Evolutionary conservation across 495 filamentous ascomycete species (phyloP).

Genomic region (Penicillium coffeae): DNA sequence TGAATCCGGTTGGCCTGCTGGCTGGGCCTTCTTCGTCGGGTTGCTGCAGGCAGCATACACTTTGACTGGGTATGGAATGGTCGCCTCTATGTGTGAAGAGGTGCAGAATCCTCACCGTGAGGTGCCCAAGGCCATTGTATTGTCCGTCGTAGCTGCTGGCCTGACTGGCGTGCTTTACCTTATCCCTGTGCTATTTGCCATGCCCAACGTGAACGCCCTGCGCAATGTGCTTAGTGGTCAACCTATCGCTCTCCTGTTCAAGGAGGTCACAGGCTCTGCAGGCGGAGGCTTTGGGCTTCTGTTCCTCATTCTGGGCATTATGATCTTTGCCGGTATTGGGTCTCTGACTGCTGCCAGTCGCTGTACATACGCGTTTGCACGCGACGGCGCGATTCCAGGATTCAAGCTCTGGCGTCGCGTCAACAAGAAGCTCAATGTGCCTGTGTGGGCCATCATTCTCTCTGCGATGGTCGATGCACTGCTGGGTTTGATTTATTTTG

Average conservation of each 20-base stretch:
- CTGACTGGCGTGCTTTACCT: constrained; percentile 67
- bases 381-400: constrained; percentile 61
- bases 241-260: constrained; percentile 34
- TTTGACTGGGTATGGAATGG: constrained; percentile 57
- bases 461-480: constrained; percentile 52
- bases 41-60: constrained; percentile 59
- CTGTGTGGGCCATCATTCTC: constrained; percentile 54
- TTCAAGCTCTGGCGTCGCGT: constrained; percentile 60
- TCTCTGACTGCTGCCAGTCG: constrained; percentile 71
- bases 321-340: constrained; percentile 66
- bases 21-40: constrained; percentile 60
- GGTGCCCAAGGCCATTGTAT: constrained; percentile 69
- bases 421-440: constrained; percentile 53
- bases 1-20: constrained; percentile 56
- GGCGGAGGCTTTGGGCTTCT: constrained; percentile 67
- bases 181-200: constrained; percentile 63
- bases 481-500: constrained; percentile 62
- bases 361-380: constrained; percentile 74
- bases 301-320: constrained; percentile 68
- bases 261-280: constrained; percentile 33
- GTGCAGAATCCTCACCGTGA: constrained; percentile 65
- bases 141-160: constrained; percentile 64
- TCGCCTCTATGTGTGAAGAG: constrained; percentile 60
- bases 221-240: constrained; percentile 58
- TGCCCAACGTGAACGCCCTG: constrained; percentile 49